Conservation (phyloP, 768 basidiomycete genomes). For the Podaxis carcinomalis region DNA sequence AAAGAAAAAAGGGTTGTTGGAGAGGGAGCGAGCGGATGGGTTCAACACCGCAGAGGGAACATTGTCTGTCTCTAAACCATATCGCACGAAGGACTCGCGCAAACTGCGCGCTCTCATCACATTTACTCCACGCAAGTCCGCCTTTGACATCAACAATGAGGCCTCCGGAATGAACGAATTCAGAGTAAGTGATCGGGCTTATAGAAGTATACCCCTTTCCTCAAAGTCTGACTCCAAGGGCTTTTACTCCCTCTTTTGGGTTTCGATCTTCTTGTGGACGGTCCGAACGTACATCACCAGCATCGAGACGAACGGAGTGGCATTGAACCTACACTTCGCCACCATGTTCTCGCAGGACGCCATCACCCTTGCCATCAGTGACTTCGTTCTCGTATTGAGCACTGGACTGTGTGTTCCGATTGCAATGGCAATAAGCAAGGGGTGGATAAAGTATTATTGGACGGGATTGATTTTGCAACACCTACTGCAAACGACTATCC, state of each 20-base stretch:
- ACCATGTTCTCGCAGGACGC: conserved; percentile 86
- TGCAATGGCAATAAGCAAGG: conserved; percentile 67
- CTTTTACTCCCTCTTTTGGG: conserved; percentile 95
- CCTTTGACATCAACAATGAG: conserved; percentile 80
- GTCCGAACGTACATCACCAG: conserved; percentile 73
- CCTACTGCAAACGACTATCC: conserved; percentile 63
- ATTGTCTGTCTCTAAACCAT: conserved; percentile 71
- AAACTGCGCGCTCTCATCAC: conserved; percentile 80
- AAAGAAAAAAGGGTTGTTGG: conserved; percentile 13
- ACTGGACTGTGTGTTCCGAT: conserved; percentile 83
- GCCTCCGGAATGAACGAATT: conserved; percentile 78
- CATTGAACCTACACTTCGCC: conserved; percentile 78
- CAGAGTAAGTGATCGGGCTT: conserved; percentile 42
- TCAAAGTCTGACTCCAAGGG: conserved; percentile 44
- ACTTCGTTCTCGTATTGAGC: conserved; percentile 72
- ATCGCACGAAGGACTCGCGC: conserved; percentile 68
- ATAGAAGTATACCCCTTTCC: neutral
- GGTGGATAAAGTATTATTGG: conserved; percentile 82
- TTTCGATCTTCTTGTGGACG: conserved; percentile 79
- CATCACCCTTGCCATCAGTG: conserved; percentile 75
- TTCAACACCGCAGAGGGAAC: conserved; percentile 60
- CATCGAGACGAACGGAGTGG: conserved; percentile 73
- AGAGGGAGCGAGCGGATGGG: conserved; percentile 31
- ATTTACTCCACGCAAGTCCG: conserved; percentile 82
- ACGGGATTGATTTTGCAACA: conserved; percentile 79